Evolutionary conservation across 1,284 basidiomycete species (phyloP), one percentile per base, ranked within the genome.

Genomic region (Ustilago nuda): DNA sequence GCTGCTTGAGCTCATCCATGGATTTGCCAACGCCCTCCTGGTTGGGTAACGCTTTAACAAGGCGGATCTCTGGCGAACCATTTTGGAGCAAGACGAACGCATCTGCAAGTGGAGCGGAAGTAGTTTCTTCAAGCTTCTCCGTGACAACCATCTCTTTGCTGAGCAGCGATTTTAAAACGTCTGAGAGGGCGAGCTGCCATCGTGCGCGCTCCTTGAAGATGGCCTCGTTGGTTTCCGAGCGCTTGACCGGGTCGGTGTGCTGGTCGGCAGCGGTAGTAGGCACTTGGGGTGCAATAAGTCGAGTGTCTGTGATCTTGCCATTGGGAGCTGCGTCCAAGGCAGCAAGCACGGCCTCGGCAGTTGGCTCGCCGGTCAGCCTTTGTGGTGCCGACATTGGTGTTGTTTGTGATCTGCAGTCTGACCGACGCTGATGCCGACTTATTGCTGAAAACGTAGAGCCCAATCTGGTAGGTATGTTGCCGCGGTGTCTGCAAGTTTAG

Each of bases 121-220:
- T 72, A 50, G 78, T 60, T 64, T 82, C 80, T 41, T 83, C 80
- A 43, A 80, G 68, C 57, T 72, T 76, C 39, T 71, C 71, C 70
- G 67, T 79, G 30, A 56, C 66, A 37, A 83, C 61, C 81, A 83
- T 83, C 39, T 84, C 82, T 51, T 79, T 79, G 72, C 76, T 79
- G 53, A 77, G 70, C 36, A 85, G 72, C 19, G 76, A 79, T 39
- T 83, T 82, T 69, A 85, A 78, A 11, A 80, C 69, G 37, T 82
- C 82, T 23, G 79, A 80, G 15, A 85, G 80, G 32, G 65, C 67
- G 17, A 85, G 72, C 74, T 85, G 84, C 84, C 84, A 85, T 66
- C 70, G 62, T 30, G 82, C 80, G 7, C 82, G 72, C 61, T 77
- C 73, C 67, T 78, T 82, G 76, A 80, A 79, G 27, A 78, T 61